Evolutionary conservation across 2,329 filamentous ascomycete genomes (phyloP).

Genomic region (Botrytis cinerea): DNA sequence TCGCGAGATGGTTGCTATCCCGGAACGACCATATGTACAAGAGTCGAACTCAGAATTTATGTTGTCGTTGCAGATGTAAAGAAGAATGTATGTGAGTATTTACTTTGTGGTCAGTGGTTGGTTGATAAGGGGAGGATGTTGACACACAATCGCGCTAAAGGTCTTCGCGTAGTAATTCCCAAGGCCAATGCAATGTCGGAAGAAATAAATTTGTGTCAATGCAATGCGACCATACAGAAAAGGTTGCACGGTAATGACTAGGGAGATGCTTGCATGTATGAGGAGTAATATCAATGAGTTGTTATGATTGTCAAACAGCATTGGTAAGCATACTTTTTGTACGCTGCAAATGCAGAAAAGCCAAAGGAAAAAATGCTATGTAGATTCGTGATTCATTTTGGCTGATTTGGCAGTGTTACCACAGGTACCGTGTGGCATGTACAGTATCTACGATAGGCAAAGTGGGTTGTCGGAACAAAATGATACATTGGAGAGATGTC

Average conservation of each 20-base stretch:
- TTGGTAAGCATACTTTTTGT: not conserved
- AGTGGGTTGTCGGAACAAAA: not conserved
- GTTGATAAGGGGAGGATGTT: slow-evolving; percentile 39
- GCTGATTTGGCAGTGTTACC: not conserved
- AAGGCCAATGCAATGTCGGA: slow-evolving; percentile 21
- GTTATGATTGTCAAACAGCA: not conserved
- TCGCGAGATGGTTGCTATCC: slow-evolving; percentile 37
- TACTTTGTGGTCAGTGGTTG: slow-evolving; percentile 25
- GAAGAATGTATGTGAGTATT: slow-evolving; percentile 25
- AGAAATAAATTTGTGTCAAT: slow-evolving; percentile 27
- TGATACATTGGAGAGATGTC: not conserved
- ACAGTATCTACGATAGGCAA: not conserved
- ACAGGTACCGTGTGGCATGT: slow-evolving; percentile 11
- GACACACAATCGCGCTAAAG: slow-evolving; percentile 33
- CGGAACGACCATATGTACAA: slow-evolving; percentile 39
- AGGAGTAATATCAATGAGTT: not conserved
- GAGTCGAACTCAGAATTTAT: slow-evolving; percentile 23
- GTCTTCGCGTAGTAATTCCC: slow-evolving; percentile 31
- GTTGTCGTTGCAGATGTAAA: slow-evolving; percentile 16
- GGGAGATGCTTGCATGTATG: slow-evolving; percentile 28
- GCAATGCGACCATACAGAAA: slow-evolving; percentile 25
- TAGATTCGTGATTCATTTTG: not conserved
- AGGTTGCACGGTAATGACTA: not conserved
- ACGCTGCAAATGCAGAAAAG: not conserved
- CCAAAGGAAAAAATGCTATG: not conserved